Base-by-base conservation (phyloP, 495 filamentous ascomycete species). In the Elaphomyces granulatus region DNA sequence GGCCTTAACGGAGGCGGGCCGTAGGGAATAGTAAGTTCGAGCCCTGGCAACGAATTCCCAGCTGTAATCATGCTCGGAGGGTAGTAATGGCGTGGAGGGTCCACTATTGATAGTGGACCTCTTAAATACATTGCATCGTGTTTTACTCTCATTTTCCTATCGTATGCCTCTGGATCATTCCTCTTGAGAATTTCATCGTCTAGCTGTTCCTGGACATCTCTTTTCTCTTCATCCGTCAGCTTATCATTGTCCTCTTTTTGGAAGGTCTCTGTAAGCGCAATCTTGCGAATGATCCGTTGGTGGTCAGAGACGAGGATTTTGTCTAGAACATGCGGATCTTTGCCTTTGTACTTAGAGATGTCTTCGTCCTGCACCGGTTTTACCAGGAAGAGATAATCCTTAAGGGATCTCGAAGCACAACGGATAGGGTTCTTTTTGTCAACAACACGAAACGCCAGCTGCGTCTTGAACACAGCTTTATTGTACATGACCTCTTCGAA, bases 361-460 rank as follows among this genome's bases (percentile, higher is more conserved):
- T 79, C 65, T 37, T 75, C 37, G 39, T 71, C 66, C 2, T 58
- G 41, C 3, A 78, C 61, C 2, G 59, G 48, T 34, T 66, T 68
- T 0, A 77, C 79, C 38, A 62, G 58, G 30, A 69, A 67, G 4
- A 87, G 66, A 48, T 75, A 79, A 1, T 77, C 64, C 1, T 53
- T 47, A 0, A 53, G 44, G 2, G 67, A 59, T 28, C 64, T 71
- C 2, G 54, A 52, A 0, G 81, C 72, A 40, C 54, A 64, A 1
- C 79, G 71, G 2, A 71, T 55, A 0, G 78, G 72, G 31, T 81
- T 83, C 58, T 81, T 83, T 53, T 84, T 77, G 53, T 95, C 87
- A 6, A 95, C 78, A 3, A 92, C 82, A 10, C 83, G 72, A 15
- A 68, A 69, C 0, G 85, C 72, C 34, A 94, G 64, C 47, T 92